Evolutionary conservation across 2,329 filamentous ascomycete species (phyloP).

Genomic region (Colletotrichum nymphaeae): DNA sequence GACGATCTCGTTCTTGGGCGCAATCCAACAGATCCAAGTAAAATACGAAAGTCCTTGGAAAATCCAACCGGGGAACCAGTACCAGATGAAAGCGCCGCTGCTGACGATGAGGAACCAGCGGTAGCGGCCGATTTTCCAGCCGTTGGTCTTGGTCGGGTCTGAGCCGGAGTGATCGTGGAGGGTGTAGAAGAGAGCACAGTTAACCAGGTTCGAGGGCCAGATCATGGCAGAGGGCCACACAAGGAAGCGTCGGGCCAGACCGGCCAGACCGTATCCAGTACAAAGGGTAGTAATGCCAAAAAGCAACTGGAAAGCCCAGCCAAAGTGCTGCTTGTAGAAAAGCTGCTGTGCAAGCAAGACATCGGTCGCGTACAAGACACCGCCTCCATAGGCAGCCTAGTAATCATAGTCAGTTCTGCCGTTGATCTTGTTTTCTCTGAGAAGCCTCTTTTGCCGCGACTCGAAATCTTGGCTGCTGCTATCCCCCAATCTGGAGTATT

Average conservation of each 20-base stretch:
- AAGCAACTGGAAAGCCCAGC: conserved; percentile 69
- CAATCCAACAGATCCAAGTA: conserved; percentile 71
- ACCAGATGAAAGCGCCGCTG: conserved; percentile 64
- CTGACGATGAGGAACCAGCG: conserved; percentile 67
- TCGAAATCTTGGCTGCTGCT: conserved; percentile 6
- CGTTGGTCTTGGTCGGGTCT: conserved; percentile 62
- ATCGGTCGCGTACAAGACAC: conserved; percentile 60
- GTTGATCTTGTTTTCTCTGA: not conserved
- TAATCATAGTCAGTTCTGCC: conserved; percentile 35
- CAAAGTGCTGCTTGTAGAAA: conserved; percentile 64
- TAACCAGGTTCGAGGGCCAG: conserved; percentile 71
- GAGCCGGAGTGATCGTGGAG: conserved; percentile 70
- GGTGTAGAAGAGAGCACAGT: conserved; percentile 71
- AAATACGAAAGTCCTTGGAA: conserved; percentile 72
- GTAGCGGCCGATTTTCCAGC: conserved; percentile 70
- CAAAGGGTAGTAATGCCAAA: conserved; percentile 70
- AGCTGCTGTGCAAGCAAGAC: conserved; percentile 54
- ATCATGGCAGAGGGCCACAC: conserved; percentile 73
- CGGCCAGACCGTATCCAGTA: conserved; percentile 73
- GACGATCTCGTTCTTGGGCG: conserved; percentile 68
- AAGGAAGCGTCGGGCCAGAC: conserved; percentile 68
- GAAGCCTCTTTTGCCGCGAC: not conserved
- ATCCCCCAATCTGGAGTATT: not conserved
- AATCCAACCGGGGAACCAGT: conserved; percentile 72
- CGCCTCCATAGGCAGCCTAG: conserved; percentile 68